Conservation (phyloP, 2,329 filamentous ascomycete genomes). For the Apiospora saccharicola region DNA sequence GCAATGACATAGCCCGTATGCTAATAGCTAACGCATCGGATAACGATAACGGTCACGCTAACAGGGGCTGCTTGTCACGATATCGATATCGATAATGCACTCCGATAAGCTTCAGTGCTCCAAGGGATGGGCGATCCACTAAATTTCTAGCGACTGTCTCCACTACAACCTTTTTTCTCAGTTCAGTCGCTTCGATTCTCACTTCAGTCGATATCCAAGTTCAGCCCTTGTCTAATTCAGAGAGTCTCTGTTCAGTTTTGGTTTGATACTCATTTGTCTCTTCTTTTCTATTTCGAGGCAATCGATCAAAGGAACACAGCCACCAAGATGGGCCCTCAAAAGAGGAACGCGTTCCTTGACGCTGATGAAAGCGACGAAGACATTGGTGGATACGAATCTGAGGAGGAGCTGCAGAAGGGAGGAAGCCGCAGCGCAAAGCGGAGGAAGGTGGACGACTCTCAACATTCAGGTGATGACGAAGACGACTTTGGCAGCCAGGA, state of each 20-base stretch:
- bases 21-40: background rate
- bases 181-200: background rate
- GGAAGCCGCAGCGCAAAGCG: conserved; percentile 66
- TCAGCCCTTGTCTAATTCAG: background rate
- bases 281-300: background rate
- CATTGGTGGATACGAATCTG: conserved; percentile 70
- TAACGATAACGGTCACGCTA: background rate
- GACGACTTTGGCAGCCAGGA: conserved; percentile 38
- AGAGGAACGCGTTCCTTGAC: conserved; percentile 76
- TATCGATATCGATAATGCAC: conserved; percentile 12
- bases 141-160: conserved; percentile 8
- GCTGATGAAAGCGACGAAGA: conserved; percentile 65
- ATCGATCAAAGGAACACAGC: background rate
- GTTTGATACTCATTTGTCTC: background rate
- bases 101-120: conserved; percentile 22
- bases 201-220: background rate
- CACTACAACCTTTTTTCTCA: conserved; percentile 22
- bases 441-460: conserved; percentile 42
- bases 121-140: conserved; percentile 9
- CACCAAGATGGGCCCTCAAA: conserved; percentile 69
- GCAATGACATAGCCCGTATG: conserved; percentile 10
- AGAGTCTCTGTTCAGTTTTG: no score
- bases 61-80: background rate
- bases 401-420: conserved; percentile 71
- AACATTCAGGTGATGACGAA: conserved; percentile 38